Evolutionary conservation across 2,329 filamentous ascomycete species (phyloP), one percentile per base, ranked within the genome.

Genomic region (Sarocladium strictum): DNA sequence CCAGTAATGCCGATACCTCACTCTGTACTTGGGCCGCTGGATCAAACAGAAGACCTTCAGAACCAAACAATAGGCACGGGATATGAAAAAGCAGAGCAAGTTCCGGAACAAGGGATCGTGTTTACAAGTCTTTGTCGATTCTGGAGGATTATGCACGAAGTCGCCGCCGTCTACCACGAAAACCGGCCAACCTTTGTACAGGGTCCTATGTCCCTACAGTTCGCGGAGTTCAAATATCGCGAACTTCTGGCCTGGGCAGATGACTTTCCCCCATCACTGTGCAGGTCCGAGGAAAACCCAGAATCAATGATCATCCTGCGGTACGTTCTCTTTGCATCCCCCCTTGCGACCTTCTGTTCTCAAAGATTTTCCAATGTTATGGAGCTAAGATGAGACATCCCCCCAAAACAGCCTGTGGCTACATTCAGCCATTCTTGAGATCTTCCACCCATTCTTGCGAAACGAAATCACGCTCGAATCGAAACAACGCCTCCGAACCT

Each of bases 351-450:
- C n/a, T n/a, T n/a, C n/a, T n/a, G n/a, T n/a, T n/a, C n/a, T n/a
- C n/a, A n/a, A n/a, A n/a, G n/a, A n/a, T n/a, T n/a, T n/a, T n/a
- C n/a, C n/a, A n/a, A n/a, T n/a, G n/a, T n/a, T n/a, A n/a, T n/a
- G n/a, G n/a, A n/a, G n/a, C n/a, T n/a, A n/a, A n/a, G n/a, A n/a
- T n/a, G n/a, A n/a, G n/a, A n/a, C n/a, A n/a, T n/a, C n/a, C n/a
- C n/a, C n/a, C n/a, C n/a, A n/a, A n/a, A 5, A 19, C 40, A 74
- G 71, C 53, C 67, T 73, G n/a, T 73, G 68, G 70, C 59, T 72
- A 6, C 71, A 74, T 37, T 63, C 64, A 9, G 66, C 63, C 11
- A 61, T 74, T 15, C 65, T 74, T 4, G 65, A 69, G 21, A 65
- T 74, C 9, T 67, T 71, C 15, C 59, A 60, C 1, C 61, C 62